Percentiles rank a stretch among this genome's conserved stretches.
Conservation (phyloP, 768 basidiomycete species). For the Mycena indigotica region DNA sequence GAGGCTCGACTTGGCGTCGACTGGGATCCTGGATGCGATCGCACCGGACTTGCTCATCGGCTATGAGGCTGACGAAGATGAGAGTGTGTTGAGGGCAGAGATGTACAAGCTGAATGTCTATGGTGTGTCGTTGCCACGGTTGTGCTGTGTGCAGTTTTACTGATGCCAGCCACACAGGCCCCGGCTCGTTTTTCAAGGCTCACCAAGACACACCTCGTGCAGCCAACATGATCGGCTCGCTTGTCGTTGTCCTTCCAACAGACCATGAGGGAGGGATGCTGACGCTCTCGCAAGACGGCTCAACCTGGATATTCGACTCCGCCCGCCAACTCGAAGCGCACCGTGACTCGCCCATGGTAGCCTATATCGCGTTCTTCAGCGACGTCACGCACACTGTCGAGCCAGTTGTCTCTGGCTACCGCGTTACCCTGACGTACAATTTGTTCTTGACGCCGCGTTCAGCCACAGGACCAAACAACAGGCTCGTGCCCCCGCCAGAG, state of each 20-base stretch:
- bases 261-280: conserved; percentile 41
- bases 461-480: not conserved
- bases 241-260: conserved; percentile 47
- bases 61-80: conserved; percentile 18
- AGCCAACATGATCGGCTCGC: conserved; percentile 48
- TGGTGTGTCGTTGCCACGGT: conserved; percentile 27
- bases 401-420: conserved; percentile 42
- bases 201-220: conserved; percentile 49
- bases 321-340: conserved; percentile 9
- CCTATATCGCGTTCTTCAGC: conserved; percentile 45
- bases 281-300: conserved; percentile 28
- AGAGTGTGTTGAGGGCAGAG: conserved; percentile 30
- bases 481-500: not conserved
- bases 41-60: conserved; percentile 5
- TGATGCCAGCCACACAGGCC: conserved; percentile 20
- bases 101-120: conserved; percentile 52
- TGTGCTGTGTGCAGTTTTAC: not conserved
- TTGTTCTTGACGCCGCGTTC: conserved; percentile 29
- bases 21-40: conserved; percentile 28
- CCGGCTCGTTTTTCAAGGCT: conserved; percentile 46
- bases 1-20: conserved; percentile 24
- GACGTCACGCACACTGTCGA: conserved; percentile 50
- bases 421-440: conserved; percentile 50
- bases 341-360: conserved; percentile 1
- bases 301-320: conserved; percentile 40